phyloP scores from a whole-genome alignment of 495 filamentous ascomycete species.

The Physcia stellaris region DNA sequence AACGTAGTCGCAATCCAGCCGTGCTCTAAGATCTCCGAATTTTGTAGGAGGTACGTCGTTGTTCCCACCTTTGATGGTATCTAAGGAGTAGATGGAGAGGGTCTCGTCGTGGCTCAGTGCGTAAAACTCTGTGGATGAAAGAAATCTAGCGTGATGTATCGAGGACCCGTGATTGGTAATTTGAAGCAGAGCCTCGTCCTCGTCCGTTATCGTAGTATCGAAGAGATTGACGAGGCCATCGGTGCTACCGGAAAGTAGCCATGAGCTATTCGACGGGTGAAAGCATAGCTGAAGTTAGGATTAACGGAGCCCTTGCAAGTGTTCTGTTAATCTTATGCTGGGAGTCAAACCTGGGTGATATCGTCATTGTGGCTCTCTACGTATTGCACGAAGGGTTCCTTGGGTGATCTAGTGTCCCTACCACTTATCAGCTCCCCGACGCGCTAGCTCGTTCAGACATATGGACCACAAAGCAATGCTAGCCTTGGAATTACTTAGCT shows the following conservation, averaged over 20 bases:
- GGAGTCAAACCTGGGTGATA: conserved; percentile 59
- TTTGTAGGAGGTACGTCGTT: conserved; percentile 38
- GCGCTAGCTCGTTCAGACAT: conserved; percentile 1
- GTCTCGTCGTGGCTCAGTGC: conserved; percentile 70
- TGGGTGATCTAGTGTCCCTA: conserved; percentile 55
- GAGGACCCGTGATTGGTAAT: conserved; percentile 78
- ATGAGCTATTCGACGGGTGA: conserved; percentile 45
- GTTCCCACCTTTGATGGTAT: conserved; percentile 40
- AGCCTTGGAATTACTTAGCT: conserved; percentile 59
- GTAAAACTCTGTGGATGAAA: conserved; percentile 53
- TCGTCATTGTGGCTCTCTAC: conserved; percentile 87
- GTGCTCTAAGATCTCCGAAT: conserved; percentile 63
- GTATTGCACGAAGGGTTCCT: conserved; percentile 44
- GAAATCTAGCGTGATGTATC: conserved; percentile 73
- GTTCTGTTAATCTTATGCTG: conserved; percentile 1
- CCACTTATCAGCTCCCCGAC: background rate
- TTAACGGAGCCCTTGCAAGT: background rate
- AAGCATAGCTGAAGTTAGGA: conserved; percentile 44
- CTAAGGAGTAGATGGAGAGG: conserved; percentile 62
- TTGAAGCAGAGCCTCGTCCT: conserved; percentile 75
- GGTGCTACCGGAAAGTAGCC: conserved; percentile 77
- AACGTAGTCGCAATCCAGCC: conserved; percentile 68
- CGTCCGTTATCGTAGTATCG: conserved; percentile 58
- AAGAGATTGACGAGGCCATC: conserved; percentile 83
- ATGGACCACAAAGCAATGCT: conserved; percentile 61